A percentile compares a stretch with the other conserved stretches of the same genome.
Conservation (phyloP, 2,329 filamentous ascomycete genomes). For the Ascochyta clinopodiicola region DNA sequence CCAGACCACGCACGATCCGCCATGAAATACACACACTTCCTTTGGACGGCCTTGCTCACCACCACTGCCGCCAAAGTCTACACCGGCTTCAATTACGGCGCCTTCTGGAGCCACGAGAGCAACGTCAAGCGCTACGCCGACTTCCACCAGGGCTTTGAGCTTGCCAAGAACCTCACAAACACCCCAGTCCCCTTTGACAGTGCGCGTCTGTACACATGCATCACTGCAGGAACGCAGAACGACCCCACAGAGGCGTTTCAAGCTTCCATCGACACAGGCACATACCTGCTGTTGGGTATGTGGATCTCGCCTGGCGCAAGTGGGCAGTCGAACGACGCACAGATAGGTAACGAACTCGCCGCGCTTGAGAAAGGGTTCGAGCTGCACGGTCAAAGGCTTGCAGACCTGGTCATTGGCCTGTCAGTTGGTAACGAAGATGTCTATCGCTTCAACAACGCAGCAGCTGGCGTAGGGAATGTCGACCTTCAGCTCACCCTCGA, state of each 20-base stretch:
- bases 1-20: too few relatives aligned
- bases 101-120: constrained; percentile 27
- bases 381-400: constrained; percentile 58
- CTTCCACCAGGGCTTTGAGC: constrained; percentile 31
- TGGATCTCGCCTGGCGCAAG: constrained; percentile 28
- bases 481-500: constrained; percentile 65
- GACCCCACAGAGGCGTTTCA: constrained; percentile 62
- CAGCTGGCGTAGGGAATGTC: constrained; percentile 66
- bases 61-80: constrained; percentile 25
- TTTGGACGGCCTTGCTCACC: neutral
- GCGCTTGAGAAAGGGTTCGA: constrained; percentile 41
- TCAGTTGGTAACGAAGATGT: constrained; percentile 54
- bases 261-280: constrained; percentile 42
- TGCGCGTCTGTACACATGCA: constrained; percentile 75
- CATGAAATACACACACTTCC: neutral
- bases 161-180: constrained; percentile 28
- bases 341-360: constrained; percentile 35
- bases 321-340: constrained; percentile 50
- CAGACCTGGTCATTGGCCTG: constrained; percentile 48
- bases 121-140: constrained; percentile 32
- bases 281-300: constrained; percentile 43
- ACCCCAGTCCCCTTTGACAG: constrained; percentile 66
- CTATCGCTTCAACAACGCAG: constrained; percentile 65
- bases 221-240: constrained; percentile 50
- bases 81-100: constrained; percentile 40